Percentiles rank a stretch among this genome's conserved stretches.
These are phyloP conservation scores for Martensiomyces pterosporus DNA, from an alignment of 192 early-diverging fungal species.

Conservation along the genomic window DNA sequence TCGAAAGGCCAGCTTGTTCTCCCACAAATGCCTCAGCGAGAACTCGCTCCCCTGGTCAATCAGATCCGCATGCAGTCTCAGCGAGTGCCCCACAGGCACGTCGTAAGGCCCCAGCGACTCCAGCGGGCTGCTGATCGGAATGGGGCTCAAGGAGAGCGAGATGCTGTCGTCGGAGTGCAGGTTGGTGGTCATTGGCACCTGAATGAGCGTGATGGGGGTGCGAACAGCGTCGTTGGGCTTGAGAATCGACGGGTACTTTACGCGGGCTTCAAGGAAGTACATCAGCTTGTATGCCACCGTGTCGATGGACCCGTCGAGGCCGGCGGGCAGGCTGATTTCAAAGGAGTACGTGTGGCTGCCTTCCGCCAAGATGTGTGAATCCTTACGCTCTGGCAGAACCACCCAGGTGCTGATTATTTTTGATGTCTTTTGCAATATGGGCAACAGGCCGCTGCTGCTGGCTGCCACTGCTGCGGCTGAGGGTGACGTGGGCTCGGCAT, in stretches of 20 bases:
- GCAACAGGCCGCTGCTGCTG: constrained; percentile 3
- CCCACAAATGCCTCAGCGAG: constrained; percentile 39
- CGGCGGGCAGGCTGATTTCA: constrained; percentile 27
- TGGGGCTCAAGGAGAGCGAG: constrained; percentile 14
- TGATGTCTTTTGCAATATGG: constrained; percentile 37
- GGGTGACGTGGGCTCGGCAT: constrained; percentile 2
- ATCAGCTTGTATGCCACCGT: constrained; percentile 20
- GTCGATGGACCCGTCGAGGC: constrained; percentile 23
- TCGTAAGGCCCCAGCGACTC: constrained; percentile 1
- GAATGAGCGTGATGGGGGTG: constrained; percentile 20
- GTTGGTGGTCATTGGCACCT: constrained; percentile 32
- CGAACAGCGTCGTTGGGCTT: constrained; percentile 19
- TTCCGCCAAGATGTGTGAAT: constrained; percentile 13
- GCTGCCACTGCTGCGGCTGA: background rate
- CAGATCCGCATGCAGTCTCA: constrained; percentile 16
- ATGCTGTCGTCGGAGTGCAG: constrained; percentile 39
- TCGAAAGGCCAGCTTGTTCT: constrained; percentile 13
- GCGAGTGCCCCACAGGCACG: constrained; percentile 26
- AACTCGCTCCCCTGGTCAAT: constrained; percentile 23
- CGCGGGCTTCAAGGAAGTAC: constrained; percentile 31
- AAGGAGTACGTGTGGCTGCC: constrained; percentile 42
- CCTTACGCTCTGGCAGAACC: constrained; percentile 14
- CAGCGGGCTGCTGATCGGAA: background rate
- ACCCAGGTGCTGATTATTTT: constrained; percentile 22
- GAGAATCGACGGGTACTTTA: constrained; percentile 37